These are phyloP conservation scores for Ophiostoma australiae DNA, from an alignment of 2,329 filamentous ascomycete species.

Conservation along the genomic window DNA sequence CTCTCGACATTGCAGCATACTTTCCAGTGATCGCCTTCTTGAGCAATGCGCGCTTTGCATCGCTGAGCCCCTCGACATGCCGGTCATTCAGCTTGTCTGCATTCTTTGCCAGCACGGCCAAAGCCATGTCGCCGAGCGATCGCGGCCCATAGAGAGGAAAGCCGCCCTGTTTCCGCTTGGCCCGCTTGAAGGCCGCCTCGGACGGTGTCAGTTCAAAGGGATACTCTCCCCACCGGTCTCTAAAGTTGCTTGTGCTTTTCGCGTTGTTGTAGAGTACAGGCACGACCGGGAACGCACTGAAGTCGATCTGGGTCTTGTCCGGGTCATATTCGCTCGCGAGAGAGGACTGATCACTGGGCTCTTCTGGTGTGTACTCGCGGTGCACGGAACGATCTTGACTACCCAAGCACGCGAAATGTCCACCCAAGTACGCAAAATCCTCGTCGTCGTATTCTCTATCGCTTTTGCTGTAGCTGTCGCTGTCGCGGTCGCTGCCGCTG, in stretches of 20 bases:
- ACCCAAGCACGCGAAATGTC: neutral
- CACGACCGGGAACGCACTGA: neutral
- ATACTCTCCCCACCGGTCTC: neutral
- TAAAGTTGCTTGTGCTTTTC: neutral
- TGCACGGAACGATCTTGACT: neutral
- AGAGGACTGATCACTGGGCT: neutral
- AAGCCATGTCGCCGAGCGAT: conserved; percentile 21
- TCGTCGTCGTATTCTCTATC: neutral
- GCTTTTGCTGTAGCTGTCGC: neutral
- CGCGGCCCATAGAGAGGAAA: conserved; percentile 18
- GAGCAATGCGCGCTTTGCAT: neutral
- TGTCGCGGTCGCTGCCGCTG: neutral
- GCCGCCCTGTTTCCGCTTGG: neutral
- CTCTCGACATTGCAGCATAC: neutral
- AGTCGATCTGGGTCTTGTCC: neutral
- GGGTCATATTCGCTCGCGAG: neutral
- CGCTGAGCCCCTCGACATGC: conserved; percentile 17
- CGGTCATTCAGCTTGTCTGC: conserved; percentile 12
- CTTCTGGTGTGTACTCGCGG: neutral
- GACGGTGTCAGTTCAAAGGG: neutral
- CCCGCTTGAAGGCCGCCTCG: neutral
- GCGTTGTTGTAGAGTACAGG: neutral
- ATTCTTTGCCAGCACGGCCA: conserved; percentile 17
- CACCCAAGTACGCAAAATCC: neutral
- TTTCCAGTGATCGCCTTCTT: neutral